Base-by-base conservation (phyloP, 2,329 filamentous ascomycete species). In the Epichloe uncinata region DNA sequence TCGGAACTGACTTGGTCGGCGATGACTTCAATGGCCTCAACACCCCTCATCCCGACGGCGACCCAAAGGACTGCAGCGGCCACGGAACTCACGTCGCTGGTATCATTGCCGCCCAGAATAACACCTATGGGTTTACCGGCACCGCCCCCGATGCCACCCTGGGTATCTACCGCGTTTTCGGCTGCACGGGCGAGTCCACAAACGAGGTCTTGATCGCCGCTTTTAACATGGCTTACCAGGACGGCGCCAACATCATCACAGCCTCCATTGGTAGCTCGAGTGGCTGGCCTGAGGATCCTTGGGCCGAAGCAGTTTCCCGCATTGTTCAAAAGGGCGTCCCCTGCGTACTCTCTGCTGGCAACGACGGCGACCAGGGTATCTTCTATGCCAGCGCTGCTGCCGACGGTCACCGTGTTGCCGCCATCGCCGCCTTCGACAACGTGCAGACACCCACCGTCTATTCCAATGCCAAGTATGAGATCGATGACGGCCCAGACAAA, bases 51-150 rank as follows among this genome's bases (percentile, higher is more conserved):
- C 73, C 75, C 1, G 74, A 74, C 54, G 43, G 62, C 2, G 73
- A 78, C 53, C 79, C 78, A 2, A 74, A 75, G 57, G 75, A 75
- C 54, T 79, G 77, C 56, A 63, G 60, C 2, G 79, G 79, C 2
- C 79, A 84, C 61, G 79, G 80, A 33, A 79, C 75, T 0, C 78
- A 81, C 60, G 76, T 81, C 22, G 71, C 78, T 2, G 81, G 81
- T 34, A 82, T 79, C 53, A 73, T 84, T 42, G 80, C 77, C 2
- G 79, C 78, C 1, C 74, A 80, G 59, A 60, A 63, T 43, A 70
- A 79, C 58, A 61, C 66, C 0, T 71, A 71, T 37, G 73, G 73
- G n/a, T 76, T 80, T 56, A 74, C 73, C 15, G 79, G 79, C 15
- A 76, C 72, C 9, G 78, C 77, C 0, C 73, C 75, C 0, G 75